phyloP scores from a whole-genome alignment of 2,329 filamentous ascomycete species.

The Ophiostoma piceae region DNA sequence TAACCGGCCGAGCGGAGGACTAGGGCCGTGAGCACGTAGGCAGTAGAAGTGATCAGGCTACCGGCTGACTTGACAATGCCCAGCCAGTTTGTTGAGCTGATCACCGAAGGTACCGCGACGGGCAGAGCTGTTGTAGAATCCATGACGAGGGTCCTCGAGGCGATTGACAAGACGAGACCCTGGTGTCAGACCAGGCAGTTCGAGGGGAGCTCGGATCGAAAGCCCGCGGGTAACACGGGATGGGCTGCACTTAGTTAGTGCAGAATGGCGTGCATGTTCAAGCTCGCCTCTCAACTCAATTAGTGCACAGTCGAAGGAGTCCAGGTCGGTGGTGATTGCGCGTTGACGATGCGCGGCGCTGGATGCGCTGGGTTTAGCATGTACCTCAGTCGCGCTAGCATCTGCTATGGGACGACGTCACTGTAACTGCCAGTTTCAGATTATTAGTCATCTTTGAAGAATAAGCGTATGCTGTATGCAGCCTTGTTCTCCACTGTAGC shows the following conservation, averaged over 20 bases:
- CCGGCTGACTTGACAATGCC: conserved; percentile 19
- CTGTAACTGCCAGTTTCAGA: background rate
- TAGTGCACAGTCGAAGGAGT: background rate
- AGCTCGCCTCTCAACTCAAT: background rate
- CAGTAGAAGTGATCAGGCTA: background rate
- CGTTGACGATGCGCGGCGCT: conserved; percentile 6
- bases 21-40: background rate
- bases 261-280: background rate
- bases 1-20: conserved; percentile 9
- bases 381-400: background rate
- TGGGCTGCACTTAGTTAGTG: background rate
- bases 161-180: background rate
- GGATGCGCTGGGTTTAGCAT: background rate
- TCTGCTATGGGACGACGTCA: conserved; percentile 7
- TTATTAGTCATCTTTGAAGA: background rate
- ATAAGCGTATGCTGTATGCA: background rate
- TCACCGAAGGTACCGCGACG: background rate
- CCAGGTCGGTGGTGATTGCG: background rate
- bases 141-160: background rate
- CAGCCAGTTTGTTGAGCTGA: conserved; percentile 11
- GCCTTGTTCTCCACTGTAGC: background rate
- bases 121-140: background rate
- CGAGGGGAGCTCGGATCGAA: background rate
- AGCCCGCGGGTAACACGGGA: background rate
- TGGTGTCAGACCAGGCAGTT: background rate